Evolutionary conservation across 768 basidiomycete species (phyloP).

Genomic region (Termitomyces sp.): DNA sequence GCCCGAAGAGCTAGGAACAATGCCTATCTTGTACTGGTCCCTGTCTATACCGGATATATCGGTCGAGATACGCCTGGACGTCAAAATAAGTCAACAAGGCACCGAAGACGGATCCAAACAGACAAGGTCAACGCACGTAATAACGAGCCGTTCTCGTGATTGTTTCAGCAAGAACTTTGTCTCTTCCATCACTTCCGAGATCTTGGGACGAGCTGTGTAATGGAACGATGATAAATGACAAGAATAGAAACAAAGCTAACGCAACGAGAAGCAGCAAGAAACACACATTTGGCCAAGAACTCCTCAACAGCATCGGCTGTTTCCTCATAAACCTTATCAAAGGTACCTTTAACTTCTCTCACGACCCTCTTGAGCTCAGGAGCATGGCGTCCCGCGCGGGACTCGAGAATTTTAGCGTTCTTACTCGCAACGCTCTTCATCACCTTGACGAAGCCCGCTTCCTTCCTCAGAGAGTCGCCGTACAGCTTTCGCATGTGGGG

Average conservation of each 20-base stretch:
- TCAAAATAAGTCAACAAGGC: neutral
- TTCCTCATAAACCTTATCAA: constrained; percentile 95
- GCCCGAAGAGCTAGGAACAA: constrained; percentile 47
- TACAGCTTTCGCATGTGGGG: constrained; percentile 99
- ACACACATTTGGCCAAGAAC: constrained; percentile 84
- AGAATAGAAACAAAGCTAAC: neutral
- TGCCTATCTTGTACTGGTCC: constrained; percentile 67
- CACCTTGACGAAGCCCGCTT: constrained; percentile 98
- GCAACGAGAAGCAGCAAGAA: neutral
- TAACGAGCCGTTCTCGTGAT: constrained; percentile 84
- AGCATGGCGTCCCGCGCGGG: constrained; percentile 72
- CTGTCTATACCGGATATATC: constrained; percentile 79
- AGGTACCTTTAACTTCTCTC: constrained; percentile 86
- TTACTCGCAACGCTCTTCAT: constrained; percentile 87
- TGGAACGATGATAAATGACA: constrained; percentile 1
- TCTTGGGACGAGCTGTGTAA: constrained; percentile 71
- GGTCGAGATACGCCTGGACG: constrained; percentile 67
- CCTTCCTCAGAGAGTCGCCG: constrained; percentile 88
- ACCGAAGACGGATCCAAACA: neutral
- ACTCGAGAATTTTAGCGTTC: constrained; percentile 72
- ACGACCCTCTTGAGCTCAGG: constrained; percentile 77
- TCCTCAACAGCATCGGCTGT: constrained; percentile 92
- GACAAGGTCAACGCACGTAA: constrained; percentile 57
- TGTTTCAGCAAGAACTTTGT: constrained; percentile 89
- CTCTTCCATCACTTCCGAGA: constrained; percentile 88